A percentile compares a stretch with the other conserved stretches of the same genome.
Conservation (phyloP, 2,329 filamentous ascomycete genomes). For the Ophiocordyceps camponoti-rufipedis region DNA sequence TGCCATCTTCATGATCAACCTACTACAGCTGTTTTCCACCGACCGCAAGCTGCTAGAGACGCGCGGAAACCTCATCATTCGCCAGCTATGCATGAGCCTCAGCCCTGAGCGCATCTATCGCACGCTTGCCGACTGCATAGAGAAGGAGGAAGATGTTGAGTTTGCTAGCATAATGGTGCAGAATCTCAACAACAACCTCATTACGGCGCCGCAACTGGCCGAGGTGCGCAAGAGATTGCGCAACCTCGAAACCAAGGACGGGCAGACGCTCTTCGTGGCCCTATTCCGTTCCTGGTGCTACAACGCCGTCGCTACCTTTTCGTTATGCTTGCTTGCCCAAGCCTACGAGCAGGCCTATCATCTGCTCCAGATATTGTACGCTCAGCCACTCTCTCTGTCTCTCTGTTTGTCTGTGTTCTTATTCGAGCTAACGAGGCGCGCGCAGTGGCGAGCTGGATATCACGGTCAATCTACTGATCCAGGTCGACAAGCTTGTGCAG, state of each 20-base stretch:
- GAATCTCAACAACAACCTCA: slow-evolving; percentile 96
- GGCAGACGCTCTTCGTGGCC: slow-evolving; percentile 86
- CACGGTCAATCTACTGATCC: slow-evolving; percentile 96
- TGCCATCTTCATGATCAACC: slow-evolving; percentile 92
- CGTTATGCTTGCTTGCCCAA: slow-evolving; percentile 82
- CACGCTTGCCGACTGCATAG: slow-evolving; percentile 86
- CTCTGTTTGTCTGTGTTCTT: not conserved
- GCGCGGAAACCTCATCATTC: slow-evolving; percentile 86
- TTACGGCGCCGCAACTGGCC: slow-evolving; percentile 84
- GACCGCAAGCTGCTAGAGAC: slow-evolving; percentile 83
- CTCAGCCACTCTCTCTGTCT: not conserved
- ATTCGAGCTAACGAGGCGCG: not conserved
- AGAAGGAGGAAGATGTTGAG: slow-evolving; percentile 94
- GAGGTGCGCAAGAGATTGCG: slow-evolving; percentile 79
- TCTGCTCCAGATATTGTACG: slow-evolving; percentile 82
- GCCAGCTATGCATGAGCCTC: slow-evolving; percentile 81
- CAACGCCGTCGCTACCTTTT: slow-evolving; percentile 95
- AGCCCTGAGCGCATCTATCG: slow-evolving; percentile 92
- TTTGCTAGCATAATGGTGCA: slow-evolving; percentile 99
- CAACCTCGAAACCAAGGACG: slow-evolving; percentile 86
- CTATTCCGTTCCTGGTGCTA: slow-evolving; percentile 96
- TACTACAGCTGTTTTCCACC: slow-evolving; percentile 88
- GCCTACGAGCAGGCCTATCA: slow-evolving; percentile 98
- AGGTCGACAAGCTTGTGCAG: slow-evolving; percentile 96
- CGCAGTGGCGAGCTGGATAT: slow-evolving; percentile 84